phyloP scores from a whole-genome alignment of 1,284 basidiomycete species.

The Coniferiporia weirii region DNA sequence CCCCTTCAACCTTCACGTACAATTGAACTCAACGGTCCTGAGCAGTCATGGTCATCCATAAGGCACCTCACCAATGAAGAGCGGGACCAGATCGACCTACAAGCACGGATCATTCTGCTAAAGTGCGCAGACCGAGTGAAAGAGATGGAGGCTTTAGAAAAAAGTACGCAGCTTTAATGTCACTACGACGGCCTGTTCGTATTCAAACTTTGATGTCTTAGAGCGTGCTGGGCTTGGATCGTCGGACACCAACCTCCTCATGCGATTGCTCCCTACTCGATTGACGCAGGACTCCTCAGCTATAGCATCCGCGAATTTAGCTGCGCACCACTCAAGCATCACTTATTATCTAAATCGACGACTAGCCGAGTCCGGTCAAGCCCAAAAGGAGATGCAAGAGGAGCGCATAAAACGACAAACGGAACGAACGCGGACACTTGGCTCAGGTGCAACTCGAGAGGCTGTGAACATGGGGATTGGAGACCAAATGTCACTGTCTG shows the following conservation, averaged over 20 bases:
- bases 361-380: conserved; percentile 71
- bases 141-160: conserved; percentile 81
- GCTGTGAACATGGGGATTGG: conserved; percentile 37
- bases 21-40: conserved; percentile 49
- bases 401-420: conserved; percentile 78
- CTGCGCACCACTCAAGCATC: conserved; percentile 78
- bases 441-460: conserved; percentile 62
- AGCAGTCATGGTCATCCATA: conserved; percentile 60
- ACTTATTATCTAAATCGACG: conserved; percentile 81
- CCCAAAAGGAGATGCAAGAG: conserved; percentile 84
- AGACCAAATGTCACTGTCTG: conserved; percentile 24
- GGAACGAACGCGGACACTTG: conserved; percentile 74
- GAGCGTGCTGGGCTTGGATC: conserved; percentile 62
- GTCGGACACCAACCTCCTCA: conserved; percentile 54
- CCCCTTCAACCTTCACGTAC: conserved; percentile 44
- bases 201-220: conserved; percentile 28
- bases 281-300: conserved; percentile 55
- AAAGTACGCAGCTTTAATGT: conserved; percentile 49
- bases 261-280: conserved; percentile 60
- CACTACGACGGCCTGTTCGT: background rate
- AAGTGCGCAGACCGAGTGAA: conserved; percentile 80
- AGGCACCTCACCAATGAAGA: conserved; percentile 78
- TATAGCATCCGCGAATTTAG: conserved; percentile 62
- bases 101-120: conserved; percentile 76
- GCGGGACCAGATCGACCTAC: conserved; percentile 86